Base-by-base conservation (phyloP, 2,329 filamentous ascomycete species). In the Hyphodiscus sp. region DNA sequence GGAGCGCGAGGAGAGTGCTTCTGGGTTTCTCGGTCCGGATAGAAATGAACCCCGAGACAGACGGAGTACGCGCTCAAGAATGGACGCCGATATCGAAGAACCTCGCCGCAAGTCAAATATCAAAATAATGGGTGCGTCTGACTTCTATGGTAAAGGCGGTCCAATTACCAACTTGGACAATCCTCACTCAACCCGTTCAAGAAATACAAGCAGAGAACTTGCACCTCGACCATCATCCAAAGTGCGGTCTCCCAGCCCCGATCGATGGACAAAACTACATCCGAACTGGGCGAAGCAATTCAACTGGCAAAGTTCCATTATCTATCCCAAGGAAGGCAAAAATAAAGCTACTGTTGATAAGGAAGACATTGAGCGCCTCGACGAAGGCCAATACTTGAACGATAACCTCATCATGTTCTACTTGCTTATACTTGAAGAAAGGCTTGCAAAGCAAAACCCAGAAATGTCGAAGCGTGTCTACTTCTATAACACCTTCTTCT, bases 401-500 rank as follows among this genome's bases (percentile, higher is more conserved):
- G 94, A 99, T 72, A 96, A 90, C 64, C 74, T 99, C 26, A 87
- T 99, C 61, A 84, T 82, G 49, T 96, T 96, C 67, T 96, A 95
- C 66, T 76, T 96, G 52, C 83, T 86, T 29, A 88, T 84, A 61
- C 73, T 92, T 6, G 83, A 91, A 65, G 73, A 79, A 53, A 71
- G 78, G 43, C 69, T 87, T 38, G 77, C 82, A 58, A 69, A 73
- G 41, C 73, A 77, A 11, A 74, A 77, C 1, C 77, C 81, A 0
- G 74, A 81, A 45, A 62, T 84, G 3, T 73, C 83, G 0, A 74
- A 81, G 55, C 82, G 83, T 49, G 82, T 95, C 2, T 89, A 95
- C 67, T 87, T 96, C 61, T 92, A 95, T 74, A 97, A 91, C 67
- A 94, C 89, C 0, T 96, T 90, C 70, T 96, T 97, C 70, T 97